A percentile compares a stretch with the other conserved stretches of the same genome.
phyloP scores from a whole-genome alignment of 768 basidiomycete species.

The Agrocybe praecox region DNA sequence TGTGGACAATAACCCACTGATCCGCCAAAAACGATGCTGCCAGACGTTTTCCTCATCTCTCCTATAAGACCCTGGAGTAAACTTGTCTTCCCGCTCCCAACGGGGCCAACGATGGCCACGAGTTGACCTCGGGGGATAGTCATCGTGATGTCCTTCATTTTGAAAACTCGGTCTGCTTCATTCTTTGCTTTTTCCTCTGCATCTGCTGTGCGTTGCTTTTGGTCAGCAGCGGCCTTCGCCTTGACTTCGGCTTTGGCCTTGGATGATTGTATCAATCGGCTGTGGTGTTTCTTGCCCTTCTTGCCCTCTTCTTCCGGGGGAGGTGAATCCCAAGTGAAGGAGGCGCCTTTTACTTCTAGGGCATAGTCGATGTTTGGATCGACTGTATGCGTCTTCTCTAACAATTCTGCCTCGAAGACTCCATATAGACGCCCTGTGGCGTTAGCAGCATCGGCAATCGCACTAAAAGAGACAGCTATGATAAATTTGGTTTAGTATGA shows the following conservation, averaged over 20 bases:
- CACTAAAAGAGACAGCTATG: conserved; percentile 67
- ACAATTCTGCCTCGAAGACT: conserved; percentile 84
- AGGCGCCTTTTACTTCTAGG: conserved; percentile 64
- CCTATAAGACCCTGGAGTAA: conserved; percentile 77
- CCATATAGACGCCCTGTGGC: conserved; percentile 76
- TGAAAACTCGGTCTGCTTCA: conserved; percentile 53
- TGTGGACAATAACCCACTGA: conserved; percentile 86
- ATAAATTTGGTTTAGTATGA: neutral
- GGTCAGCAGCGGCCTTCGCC: conserved; percentile 15
- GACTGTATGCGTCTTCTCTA: conserved; percentile 57
- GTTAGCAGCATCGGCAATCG: conserved; percentile 85
- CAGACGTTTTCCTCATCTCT: conserved; percentile 76
- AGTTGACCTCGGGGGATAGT: conserved; percentile 74
- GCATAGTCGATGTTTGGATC: conserved; percentile 64
- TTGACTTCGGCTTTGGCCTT: conserved; percentile 13
- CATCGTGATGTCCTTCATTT: conserved; percentile 63
- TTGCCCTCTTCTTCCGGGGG: conserved; percentile 37
- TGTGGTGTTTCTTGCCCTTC: neutral
- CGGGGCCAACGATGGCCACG: conserved; percentile 82
- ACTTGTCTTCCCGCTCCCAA: conserved; percentile 71
- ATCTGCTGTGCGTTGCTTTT: neutral
- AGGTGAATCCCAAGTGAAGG: conserved; percentile 87
- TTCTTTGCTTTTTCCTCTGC: conserved; percentile 8
- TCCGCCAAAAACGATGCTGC: conserved; percentile 71
- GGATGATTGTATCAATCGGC: neutral